Percentiles rank a stretch among this genome's conserved stretches.
phyloP scores from a whole-genome alignment of 768 basidiomycete species.

The Lactarius hengduanensis region DNA sequence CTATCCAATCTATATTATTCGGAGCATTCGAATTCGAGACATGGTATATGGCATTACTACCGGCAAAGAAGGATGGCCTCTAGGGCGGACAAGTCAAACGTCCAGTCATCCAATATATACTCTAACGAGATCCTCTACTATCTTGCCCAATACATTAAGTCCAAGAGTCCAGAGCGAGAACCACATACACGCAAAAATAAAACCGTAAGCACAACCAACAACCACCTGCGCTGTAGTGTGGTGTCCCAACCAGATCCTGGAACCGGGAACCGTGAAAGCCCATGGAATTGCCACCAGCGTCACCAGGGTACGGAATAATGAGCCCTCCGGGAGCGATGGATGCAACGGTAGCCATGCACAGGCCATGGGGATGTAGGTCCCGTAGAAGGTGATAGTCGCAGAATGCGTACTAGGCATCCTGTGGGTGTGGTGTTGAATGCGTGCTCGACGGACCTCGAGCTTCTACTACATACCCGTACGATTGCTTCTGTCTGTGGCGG shows the following conservation, averaged over 20 bases:
- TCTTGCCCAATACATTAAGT: conserved; percentile 33
- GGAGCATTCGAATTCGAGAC: neutral
- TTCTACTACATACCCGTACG: conserved; percentile 61
- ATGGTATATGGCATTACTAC: neutral
- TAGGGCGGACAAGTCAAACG: neutral
- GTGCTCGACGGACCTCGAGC: neutral
- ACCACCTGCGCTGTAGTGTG: conserved; percentile 71
- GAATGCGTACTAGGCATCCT: conserved; percentile 89
- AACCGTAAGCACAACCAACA: conserved; percentile 57
- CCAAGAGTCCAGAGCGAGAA: conserved; percentile 56
- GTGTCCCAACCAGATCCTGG: conserved; percentile 73
- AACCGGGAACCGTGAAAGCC: conserved; percentile 54
- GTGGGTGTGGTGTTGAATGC: conserved; percentile 10
- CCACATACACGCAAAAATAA: conserved; percentile 52
- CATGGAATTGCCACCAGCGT: conserved; percentile 53
- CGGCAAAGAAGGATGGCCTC: neutral
- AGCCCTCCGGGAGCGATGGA: conserved; percentile 44
- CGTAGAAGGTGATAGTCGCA: conserved; percentile 63
- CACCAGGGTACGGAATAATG: conserved; percentile 42
- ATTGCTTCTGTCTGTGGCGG: conserved; percentile 44
- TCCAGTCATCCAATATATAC: conserved; percentile 12
- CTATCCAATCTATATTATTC: neutral
- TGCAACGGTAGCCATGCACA: conserved; percentile 60
- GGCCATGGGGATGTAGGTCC: conserved; percentile 58
- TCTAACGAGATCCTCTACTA: conserved; percentile 25